Evolutionary conservation across 1,284 basidiomycete genomes (phyloP).

Genomic region (Tetrapyrgos nigripes): DNA sequence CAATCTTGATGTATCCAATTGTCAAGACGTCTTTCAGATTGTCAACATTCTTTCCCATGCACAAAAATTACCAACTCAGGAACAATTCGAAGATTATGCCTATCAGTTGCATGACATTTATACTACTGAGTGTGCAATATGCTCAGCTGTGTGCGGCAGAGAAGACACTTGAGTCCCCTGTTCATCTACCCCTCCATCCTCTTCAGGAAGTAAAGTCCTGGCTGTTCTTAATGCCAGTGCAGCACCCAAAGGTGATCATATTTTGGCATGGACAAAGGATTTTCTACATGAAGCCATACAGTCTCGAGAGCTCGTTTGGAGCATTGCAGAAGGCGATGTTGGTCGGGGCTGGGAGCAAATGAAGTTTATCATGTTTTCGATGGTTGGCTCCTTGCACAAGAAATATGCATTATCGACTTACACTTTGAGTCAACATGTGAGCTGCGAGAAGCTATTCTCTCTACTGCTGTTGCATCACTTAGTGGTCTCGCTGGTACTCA

Average conservation of each 20-base stretch:
- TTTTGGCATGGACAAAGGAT: slow-evolving; percentile 15
- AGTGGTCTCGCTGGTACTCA: slow-evolving; percentile 16
- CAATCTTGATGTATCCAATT: too few species aligned
- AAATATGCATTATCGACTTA: slow-evolving; percentile 25
- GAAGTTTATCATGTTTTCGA: slow-evolving; percentile 24
- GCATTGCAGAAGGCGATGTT: slow-evolving; percentile 25
- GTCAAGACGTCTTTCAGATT: too few species aligned
- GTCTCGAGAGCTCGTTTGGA: slow-evolving; percentile 18
- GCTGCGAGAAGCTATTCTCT: slow-evolving; percentile 13
- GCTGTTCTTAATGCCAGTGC: too few species aligned
- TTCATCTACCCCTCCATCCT: neutral
- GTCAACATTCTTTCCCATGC: too few species aligned
- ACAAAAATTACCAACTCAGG: too few species aligned
- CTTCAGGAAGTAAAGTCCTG: too few species aligned
- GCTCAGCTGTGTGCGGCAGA: neutral
- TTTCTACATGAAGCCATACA: slow-evolving; percentile 19
- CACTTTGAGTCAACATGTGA: slow-evolving; percentile 19
- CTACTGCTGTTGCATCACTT: slow-evolving; percentile 21
- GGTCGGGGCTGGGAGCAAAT: slow-evolving; percentile 26
- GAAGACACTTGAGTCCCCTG: neutral
- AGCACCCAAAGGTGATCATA: slow-evolving; percentile 12
- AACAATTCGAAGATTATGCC: too few species aligned
- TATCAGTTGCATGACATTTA: neutral
- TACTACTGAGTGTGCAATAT: neutral
- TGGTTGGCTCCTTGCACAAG: slow-evolving; percentile 24